Conservation (phyloP, 176 grass and related monocot species). For the Juncus effusus region DNA sequence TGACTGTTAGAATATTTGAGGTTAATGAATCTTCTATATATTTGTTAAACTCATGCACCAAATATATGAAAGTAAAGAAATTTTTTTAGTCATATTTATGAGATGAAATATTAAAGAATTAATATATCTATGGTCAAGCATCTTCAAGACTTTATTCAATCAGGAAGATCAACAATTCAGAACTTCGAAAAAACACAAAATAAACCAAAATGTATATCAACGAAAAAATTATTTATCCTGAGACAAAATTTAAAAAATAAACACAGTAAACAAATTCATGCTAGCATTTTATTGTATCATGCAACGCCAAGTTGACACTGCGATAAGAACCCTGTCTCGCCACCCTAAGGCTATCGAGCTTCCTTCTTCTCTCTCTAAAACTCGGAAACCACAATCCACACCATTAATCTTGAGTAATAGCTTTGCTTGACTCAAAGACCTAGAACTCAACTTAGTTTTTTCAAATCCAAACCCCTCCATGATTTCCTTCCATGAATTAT, state of each 20-base stretch:
- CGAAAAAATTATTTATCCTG: neutral
- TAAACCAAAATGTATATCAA: conserved; percentile 24
- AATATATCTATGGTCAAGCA: too few species aligned
- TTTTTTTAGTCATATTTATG: too few species aligned
- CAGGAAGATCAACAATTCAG: neutral
- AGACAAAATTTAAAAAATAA: neutral
- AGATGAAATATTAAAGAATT: too few species aligned
- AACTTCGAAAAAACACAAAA: neutral
- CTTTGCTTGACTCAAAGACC: conserved; percentile 85
- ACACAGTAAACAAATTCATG: neutral
- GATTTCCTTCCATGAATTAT: conserved; percentile 39
- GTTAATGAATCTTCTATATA: too few species aligned
- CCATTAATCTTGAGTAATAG: conserved; percentile 64
- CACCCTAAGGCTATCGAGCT: conserved; percentile 49
- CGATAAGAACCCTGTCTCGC: conserved; percentile 44
- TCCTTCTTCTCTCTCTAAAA: conserved; percentile 38
- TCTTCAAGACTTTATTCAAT: neutral
- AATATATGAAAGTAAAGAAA: too few species aligned
- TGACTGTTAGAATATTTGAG: too few species aligned
- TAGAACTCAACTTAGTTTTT: conserved; percentile 46
- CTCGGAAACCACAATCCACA: conserved; percentile 43
- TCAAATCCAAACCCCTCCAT: conserved; percentile 54
- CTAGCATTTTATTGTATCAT: neutral
- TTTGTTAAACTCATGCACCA: too few species aligned
- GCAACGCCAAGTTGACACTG: conserved; percentile 47